phyloP scores from a whole-genome alignment of 371 early-diverging fungal species.

The Haplosporangium sp. region DNA sequence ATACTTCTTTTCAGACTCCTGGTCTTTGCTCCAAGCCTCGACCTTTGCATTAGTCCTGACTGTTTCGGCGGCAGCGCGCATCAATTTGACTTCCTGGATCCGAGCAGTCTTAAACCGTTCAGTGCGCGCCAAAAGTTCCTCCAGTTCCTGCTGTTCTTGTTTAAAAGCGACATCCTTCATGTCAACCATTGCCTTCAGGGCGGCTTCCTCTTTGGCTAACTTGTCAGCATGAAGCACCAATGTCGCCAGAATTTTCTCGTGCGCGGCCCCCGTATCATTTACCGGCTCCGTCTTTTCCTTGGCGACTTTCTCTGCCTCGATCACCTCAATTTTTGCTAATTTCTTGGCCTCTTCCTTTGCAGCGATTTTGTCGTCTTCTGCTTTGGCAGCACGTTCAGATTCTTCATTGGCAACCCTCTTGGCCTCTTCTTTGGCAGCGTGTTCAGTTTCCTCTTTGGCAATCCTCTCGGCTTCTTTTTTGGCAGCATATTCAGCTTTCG shows the following conservation, averaged over 20 bases:
- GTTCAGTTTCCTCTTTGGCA: conserved; percentile 7
- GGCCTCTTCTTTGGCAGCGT: background rate
- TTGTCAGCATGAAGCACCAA: background rate
- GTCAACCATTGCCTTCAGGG: background rate
- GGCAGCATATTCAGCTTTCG: conserved; percentile 1
- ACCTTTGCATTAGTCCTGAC: too few species aligned
- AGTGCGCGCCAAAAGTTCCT: background rate
- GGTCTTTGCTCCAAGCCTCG: background rate
- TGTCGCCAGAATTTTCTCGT: too few species aligned
- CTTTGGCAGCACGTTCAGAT: background rate
- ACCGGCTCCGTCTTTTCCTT: too few species aligned
- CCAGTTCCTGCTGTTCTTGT: background rate
- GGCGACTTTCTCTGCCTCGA: too few species aligned
- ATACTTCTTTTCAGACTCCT: background rate
- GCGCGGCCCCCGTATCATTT: too few species aligned
- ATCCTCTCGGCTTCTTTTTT: conserved; percentile 2
- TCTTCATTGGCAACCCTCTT: conserved; percentile 11
- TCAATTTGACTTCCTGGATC: background rate
- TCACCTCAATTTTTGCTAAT: too few species aligned
- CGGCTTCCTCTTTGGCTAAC: background rate
- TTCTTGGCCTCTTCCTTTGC: conserved; percentile 5
- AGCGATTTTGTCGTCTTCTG: background rate
- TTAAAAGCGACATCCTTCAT: background rate
- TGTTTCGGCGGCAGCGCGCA: background rate
- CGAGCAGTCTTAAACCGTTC: background rate